Evolutionary conservation across 2,329 filamentous ascomycete genomes (phyloP).

Genomic region (Alternaria brassicae): DNA sequence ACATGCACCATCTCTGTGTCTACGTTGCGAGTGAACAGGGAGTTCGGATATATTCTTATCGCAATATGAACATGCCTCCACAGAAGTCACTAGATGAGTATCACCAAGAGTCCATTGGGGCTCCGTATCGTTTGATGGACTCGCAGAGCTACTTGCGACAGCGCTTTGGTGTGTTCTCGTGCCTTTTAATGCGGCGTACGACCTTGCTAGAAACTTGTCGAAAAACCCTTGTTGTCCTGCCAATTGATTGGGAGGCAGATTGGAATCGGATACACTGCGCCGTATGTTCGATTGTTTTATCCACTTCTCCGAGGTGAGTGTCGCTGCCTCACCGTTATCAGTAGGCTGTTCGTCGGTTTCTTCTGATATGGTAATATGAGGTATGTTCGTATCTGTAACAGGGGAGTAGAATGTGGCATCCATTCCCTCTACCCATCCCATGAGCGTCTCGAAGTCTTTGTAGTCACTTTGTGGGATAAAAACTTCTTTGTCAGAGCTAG

Average conservation of each 20-base stretch:
- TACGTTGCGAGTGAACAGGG: not conserved
- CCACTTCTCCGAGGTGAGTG: not conserved
- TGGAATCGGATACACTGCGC: conserved; percentile 1
- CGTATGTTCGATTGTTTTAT: not conserved
- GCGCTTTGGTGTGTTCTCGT: not conserved
- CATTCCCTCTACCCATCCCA: not conserved
- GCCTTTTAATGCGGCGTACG: not conserved
- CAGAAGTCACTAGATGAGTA: not conserved
- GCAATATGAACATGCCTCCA: not conserved
- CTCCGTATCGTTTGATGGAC: not conserved
- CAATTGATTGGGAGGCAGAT: not conserved
- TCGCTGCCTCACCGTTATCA: not conserved
- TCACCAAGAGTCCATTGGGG: not conserved
- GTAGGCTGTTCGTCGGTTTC: not conserved
- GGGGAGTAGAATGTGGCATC: not conserved
- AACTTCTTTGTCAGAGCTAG: conserved; percentile 1
- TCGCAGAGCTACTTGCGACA: not conserved
- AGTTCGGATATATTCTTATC: not conserved
- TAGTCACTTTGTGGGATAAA: not conserved
- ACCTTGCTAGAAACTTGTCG: not conserved
- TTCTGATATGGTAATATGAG: not conserved
- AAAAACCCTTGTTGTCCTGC: not conserved
- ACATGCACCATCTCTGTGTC: not conserved
- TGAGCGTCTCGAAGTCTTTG: not conserved
- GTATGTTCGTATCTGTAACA: not conserved